A percentile compares a stretch with the other conserved stretches of the same genome.
These are phyloP conservation scores for Entomortierella lignicola DNA, from an alignment of 192 early-diverging fungal genomes.

Conservation along the genomic window DNA sequence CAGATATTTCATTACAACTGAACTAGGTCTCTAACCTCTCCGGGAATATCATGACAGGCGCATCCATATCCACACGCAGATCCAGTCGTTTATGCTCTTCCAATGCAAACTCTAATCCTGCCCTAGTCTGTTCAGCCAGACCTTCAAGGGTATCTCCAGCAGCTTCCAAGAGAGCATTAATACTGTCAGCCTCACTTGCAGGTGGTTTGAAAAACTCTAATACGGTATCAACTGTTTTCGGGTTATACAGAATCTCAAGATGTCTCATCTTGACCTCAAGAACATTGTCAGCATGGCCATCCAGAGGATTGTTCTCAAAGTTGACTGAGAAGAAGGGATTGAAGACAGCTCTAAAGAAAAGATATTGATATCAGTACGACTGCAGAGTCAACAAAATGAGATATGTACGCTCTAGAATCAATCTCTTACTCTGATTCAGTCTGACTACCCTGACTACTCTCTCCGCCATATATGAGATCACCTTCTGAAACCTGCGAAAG, in stretches of 20 bases:
- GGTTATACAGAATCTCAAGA: slow-evolving; percentile 92
- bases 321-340: slow-evolving; percentile 78
- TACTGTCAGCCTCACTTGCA: slow-evolving; percentile 76
- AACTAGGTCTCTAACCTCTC: slow-evolving; percentile 61
- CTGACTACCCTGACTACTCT: slow-evolving; percentile 13
- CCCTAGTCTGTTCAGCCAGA: slow-evolving; percentile 88
- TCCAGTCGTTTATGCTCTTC: slow-evolving; percentile 91
- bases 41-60: slow-evolving; percentile 94
- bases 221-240: slow-evolving; percentile 76
- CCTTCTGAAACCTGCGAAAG: slow-evolving; percentile 56
- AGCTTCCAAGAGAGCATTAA: slow-evolving; percentile 71
- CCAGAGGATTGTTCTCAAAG: slow-evolving; percentile 92
- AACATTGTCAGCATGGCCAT: slow-evolving; percentile 88
- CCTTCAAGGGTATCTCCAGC: slow-evolving; percentile 91
- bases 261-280: slow-evolving; percentile 87
- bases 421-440: slow-evolving; percentile 20
- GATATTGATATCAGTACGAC: not conserved
- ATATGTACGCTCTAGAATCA: no score
- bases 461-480: slow-evolving; percentile 49
- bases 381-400: not conserved
- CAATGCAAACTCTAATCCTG: slow-evolving; percentile 84
- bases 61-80: slow-evolving; percentile 94
- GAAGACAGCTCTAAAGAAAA: slow-evolving; percentile 7
- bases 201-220: slow-evolving; percentile 88
- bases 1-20: no score